Percentiles rank a stretch among this genome's conserved stretches.
Conservation (phyloP, 805 yeast genomes). For the Suhomyces faveliae region DNA sequence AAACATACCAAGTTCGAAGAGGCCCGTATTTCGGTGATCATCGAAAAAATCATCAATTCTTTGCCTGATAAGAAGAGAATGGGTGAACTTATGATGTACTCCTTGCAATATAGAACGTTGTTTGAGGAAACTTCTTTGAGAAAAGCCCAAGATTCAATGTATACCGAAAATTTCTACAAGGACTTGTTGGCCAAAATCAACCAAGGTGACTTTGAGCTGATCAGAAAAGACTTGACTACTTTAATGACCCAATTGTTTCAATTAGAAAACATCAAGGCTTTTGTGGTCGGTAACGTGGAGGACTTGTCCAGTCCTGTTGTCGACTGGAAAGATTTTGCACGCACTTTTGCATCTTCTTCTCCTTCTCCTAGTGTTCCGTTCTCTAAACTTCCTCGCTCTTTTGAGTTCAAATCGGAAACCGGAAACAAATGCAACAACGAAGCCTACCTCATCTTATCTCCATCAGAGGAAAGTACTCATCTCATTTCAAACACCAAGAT, state of each 20-base stretch:
- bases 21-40: slow-evolving; percentile 61
- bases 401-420: slow-evolving; percentile 49
- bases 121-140: slow-evolving; percentile 61
- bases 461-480: slow-evolving; percentile 83
- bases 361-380: slow-evolving; percentile 13
- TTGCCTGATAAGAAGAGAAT: slow-evolving; percentile 63
- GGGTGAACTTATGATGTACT: slow-evolving; percentile 62
- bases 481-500: slow-evolving; percentile 58
- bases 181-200: slow-evolving; percentile 46
- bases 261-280: slow-evolving; percentile 59
- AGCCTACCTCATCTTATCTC: slow-evolving; percentile 67
- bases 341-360: slow-evolving; percentile 13
- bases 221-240: slow-evolving; percentile 50
- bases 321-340: slow-evolving; percentile 49
- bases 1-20: slow-evolving; percentile 70
- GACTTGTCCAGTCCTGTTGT: slow-evolving; percentile 55
- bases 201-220: slow-evolving; percentile 48
- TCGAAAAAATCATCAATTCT: slow-evolving; percentile 59
- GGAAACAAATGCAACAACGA: slow-evolving; percentile 53
- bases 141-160: slow-evolving; percentile 63
- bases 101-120: slow-evolving; percentile 54
- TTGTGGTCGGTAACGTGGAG: slow-evolving; percentile 68
- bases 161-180: slow-evolving; percentile 57
- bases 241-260: slow-evolving; percentile 54
- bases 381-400: slow-evolving; percentile 50